These are phyloP conservation scores for Myxozyma geophila DNA, from an alignment of 805 yeast species.

Conservation along the genomic window DNA sequence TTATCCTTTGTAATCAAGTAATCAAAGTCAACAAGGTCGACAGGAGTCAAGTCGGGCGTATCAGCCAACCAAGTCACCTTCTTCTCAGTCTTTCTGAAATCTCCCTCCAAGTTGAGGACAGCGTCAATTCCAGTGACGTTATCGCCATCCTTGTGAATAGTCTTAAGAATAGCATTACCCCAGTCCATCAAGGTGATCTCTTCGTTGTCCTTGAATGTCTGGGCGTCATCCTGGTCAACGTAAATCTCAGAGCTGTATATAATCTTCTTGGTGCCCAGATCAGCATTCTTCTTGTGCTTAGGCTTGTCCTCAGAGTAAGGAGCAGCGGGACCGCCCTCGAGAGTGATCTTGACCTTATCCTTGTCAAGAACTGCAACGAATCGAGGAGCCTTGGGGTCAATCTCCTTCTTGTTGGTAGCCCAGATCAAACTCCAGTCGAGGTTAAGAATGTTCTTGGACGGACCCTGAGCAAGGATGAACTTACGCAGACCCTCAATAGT, in stretches of 20 bases:
- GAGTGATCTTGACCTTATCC: conserved; percentile 67
- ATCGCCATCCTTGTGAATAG: conserved; percentile 64
- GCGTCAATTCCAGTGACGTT: conserved; percentile 69
- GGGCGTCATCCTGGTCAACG: conserved; percentile 85
- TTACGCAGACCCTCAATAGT: conserved; percentile 95
- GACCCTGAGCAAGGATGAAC: conserved; percentile 95
- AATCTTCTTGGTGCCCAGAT: conserved; percentile 81
- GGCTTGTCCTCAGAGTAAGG: conserved; percentile 74
- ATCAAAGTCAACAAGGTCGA: conserved; percentile 88
- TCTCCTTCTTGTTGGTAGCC: conserved; percentile 96
- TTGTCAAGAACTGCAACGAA: conserved; percentile 74
- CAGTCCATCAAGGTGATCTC: conserved; percentile 98
- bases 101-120: conserved; percentile 88
- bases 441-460: conserved; percentile 94
- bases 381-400: conserved; percentile 97
- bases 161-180: conserved; percentile 88
- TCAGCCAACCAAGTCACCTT: conserved; percentile 94
- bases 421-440: conserved; percentile 97
- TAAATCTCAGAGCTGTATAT: conserved; percentile 65
- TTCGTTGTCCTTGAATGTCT: conserved; percentile 76
- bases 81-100: conserved; percentile 93
- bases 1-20: conserved; percentile 94
- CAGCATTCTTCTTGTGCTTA: conserved; percentile 94
- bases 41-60: conserved; percentile 69
- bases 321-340: conserved; percentile 67